Conservation (phyloP, 2,329 filamentous ascomycete species). For the Madurella fahalii region DNA sequence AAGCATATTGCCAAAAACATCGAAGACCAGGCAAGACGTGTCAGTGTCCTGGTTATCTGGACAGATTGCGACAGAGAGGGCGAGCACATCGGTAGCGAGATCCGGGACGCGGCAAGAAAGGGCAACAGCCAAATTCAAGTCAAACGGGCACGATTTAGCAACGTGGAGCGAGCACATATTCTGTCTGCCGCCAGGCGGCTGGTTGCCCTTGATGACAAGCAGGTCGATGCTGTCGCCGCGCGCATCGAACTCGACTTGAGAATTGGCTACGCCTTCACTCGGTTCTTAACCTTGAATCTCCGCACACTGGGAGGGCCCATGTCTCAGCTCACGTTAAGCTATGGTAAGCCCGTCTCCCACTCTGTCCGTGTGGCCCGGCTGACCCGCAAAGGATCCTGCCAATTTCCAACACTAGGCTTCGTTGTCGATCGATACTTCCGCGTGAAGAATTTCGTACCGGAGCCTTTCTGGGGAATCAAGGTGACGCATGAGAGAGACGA, state of each 20-base stretch:
- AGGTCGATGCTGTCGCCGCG: conserved; percentile 81
- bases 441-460: conserved; percentile 89
- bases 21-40: conserved; percentile 66
- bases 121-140: conserved; percentile 72
- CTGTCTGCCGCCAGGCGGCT: conserved; percentile 76
- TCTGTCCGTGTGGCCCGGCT: neutral
- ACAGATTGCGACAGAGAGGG: conserved; percentile 98
- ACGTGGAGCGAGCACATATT: conserved; percentile 90
- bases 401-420: conserved; percentile 94
- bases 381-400: conserved; percentile 66
- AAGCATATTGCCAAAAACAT: conserved; percentile 82
- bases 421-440: conserved; percentile 94
- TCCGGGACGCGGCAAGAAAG: conserved; percentile 72
- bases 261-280: conserved; percentile 88
- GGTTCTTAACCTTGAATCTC: conserved; percentile 78
- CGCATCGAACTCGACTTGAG: conserved; percentile 90
- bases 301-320: conserved; percentile 65
- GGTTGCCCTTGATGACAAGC: conserved; percentile 73
- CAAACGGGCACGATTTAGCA: conserved; percentile 88
- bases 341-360: conserved; percentile 53
- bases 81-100: conserved; percentile 91
- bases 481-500: conserved; percentile 72
- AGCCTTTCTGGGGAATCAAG: conserved; percentile 89
- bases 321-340: conserved; percentile 67
- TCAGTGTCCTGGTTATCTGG: conserved; percentile 87